Conservation (phyloP, 768 basidiomycete genomes). For the Dictyophora rubrovolvata region DNA sequence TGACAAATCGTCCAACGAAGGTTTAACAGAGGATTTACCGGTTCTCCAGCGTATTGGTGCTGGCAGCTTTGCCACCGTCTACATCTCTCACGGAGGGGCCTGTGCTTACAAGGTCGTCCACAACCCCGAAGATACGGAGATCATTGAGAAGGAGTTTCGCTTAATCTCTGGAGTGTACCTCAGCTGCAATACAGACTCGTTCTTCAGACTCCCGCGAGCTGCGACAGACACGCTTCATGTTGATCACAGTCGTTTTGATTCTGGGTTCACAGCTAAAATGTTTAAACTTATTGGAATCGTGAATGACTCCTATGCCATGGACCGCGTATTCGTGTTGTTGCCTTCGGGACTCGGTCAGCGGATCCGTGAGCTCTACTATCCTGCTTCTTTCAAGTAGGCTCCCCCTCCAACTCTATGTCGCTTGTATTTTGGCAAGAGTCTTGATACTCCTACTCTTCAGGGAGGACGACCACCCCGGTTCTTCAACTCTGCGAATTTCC, state of each 20-base stretch:
- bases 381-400: conserved; percentile 1
- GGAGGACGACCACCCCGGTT: conserved; percentile 11
- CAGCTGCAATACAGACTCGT: conserved; percentile 12
- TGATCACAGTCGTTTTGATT: neutral
- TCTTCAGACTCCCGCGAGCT: conserved; percentile 18
- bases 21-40: neutral
- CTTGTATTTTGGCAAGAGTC: conserved; percentile 22
- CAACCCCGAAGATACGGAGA: neutral
- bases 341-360: conserved; percentile 5
- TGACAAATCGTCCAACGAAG: neutral
- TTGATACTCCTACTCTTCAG: neutral
- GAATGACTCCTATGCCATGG: conserved; percentile 21
- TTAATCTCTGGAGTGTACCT: conserved; percentile 11
- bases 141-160: conserved; percentile 13
- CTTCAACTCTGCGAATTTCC: conserved; percentile 22
- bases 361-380: conserved; percentile 16
- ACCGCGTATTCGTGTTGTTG: conserved; percentile 17
- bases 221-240: conserved; percentile 7
- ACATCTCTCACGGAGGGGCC: conserved; percentile 8
- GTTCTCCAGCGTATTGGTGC: neutral
- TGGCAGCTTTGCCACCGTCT: conserved; percentile 17
- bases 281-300: neutral
- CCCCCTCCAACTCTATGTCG: conserved; percentile 18
- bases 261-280: neutral
- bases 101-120: conserved; percentile 14